Base-by-base conservation (phyloP, 2,329 filamentous ascomycete species). In the Pseudocercospora vitis region DNA sequence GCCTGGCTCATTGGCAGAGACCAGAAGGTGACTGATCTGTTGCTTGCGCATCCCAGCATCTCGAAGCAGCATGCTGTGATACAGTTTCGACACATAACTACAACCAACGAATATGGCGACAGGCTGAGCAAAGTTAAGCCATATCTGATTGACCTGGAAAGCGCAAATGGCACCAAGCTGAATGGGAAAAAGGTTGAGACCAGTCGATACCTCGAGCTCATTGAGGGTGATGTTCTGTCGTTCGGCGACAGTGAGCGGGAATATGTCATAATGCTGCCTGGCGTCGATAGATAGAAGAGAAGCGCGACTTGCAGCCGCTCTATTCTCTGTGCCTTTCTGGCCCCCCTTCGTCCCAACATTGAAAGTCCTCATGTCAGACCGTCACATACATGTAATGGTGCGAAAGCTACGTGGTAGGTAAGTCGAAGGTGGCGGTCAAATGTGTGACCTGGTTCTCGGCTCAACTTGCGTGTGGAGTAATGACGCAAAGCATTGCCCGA, bases 61-160 rank as follows among this genome's bases (percentile, higher is more conserved):
- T 95, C 90, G 70, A 95, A 95, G 72, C 94, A 99, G 73, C 94
- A 99, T 71, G 92, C 92, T 0, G 94, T 91, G 7, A 81, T 99
- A 37, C 94, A 99, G 70, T 99, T 99, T 67, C 84, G 94, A 31
- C 86, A 90, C 68, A 83, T 87, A 16, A 88, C 90, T 66, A 91
- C 87, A 72, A 83, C 83, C 57, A 90, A 95, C 63, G 90, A 96
- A 72, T 95, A 82, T 68, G 91, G 91, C 18, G 91, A 96, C 68
- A 88, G 85, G 67, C 79, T 86, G 53, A 89, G 88, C 18, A 86
- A 70, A 55, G 77, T 80, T 21, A 78, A 74, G 74, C 91, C 91
- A 0, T 99, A 97, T 73, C 71, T 97, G 7, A 89, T 99, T 60
- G 94, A 99, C 72, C 75, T 99, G 45, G 91, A 96, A 65, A 96